Evolutionary conservation across 768 basidiomycete species (phyloP), one percentile per base, ranked within the genome.

Genomic region (Rhizopogon vinicolor): DNA sequence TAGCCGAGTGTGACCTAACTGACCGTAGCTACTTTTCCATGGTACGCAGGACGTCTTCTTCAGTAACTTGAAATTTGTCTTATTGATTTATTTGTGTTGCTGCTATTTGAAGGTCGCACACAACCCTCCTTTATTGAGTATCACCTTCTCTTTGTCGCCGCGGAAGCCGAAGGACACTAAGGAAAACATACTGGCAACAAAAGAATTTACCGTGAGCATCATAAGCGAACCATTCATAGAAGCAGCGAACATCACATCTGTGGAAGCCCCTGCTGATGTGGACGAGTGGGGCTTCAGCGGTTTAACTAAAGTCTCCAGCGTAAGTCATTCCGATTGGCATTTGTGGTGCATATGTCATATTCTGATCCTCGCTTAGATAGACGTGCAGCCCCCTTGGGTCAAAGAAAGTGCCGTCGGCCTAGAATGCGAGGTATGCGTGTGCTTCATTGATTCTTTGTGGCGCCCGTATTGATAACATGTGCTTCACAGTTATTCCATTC

Each of bases 161-260:
- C 72, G 71, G 28, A 68, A 72, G 37, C 74, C 76, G 40, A 82
- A 84, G 64, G 86, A 90, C 63, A 86, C 84, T 16, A 75, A 81
- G 48, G 75, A 78, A 56, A 91, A 91, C 58, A 86, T 89, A 58
- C 67, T 79, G 48, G 71, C 73, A 0, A 86, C 81, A 14, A 84
- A 82, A 57, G 76, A 87, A 63, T 92, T 91, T 67, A 84, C 83
- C 7, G 80, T 86, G 49, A 87, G 82, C 62, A 82, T 87, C 51
- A 82, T 93, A 60, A 87, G 84, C 53, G 86, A 90, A 66, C 70
- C 81, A 0, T 81, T 85, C 60, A 69, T 76, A 48, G 80, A 84
- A 61, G 78, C 80, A 3, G 82, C 81, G 7, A 85, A 86, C 62
- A 68, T 70, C 48, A 73, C 77, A n/a, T 74, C 81, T 7, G 74